phyloP scores from a whole-genome alignment of 169 alveolate species.

The Plasmodium billcollinsi region DNA sequence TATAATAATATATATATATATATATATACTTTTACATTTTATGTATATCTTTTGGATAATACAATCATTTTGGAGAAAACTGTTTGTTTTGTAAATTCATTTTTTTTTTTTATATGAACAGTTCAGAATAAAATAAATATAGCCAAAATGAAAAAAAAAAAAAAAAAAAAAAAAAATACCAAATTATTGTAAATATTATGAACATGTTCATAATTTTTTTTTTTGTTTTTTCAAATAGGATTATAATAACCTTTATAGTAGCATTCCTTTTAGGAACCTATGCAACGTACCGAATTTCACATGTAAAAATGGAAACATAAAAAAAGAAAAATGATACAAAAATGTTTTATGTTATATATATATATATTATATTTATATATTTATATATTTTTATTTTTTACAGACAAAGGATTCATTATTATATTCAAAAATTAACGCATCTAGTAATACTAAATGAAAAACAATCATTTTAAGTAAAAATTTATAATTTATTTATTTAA shows the following conservation, averaged over 20 bases:
- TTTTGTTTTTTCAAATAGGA: slow-evolving; percentile 31
- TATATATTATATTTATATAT: not conserved
- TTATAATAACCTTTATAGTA: slow-evolving; percentile 15
- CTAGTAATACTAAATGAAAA: slow-evolving; percentile 38
- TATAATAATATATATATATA: not conserved
- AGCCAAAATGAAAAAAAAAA: not conserved
- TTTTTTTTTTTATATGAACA: too few species aligned
- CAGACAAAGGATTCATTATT: slow-evolving; percentile 72
- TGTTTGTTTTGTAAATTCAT: too few species aligned
- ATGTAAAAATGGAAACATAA: slow-evolving; percentile 24
- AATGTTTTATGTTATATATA: not conserved
- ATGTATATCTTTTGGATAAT: not conserved
- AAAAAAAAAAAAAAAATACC: not conserved
- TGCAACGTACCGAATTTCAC: slow-evolving; percentile 35
- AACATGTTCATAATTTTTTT: slow-evolving; percentile 8
- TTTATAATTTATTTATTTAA: not conserved
- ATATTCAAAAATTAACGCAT: slow-evolving; percentile 59
- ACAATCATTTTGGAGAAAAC: too few species aligned
- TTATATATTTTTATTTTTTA: not conserved
- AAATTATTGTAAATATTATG: not conserved
- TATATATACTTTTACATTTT: not conserved
- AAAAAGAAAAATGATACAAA: not conserved
- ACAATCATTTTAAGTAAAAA: not conserved
- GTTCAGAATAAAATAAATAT: too few species aligned
- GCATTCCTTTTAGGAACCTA: slow-evolving; percentile 53